Evolutionary conservation across 225 moss, liverwort and hornwort genomes (phyloP).

Genomic region (Ulota crispa): DNA sequence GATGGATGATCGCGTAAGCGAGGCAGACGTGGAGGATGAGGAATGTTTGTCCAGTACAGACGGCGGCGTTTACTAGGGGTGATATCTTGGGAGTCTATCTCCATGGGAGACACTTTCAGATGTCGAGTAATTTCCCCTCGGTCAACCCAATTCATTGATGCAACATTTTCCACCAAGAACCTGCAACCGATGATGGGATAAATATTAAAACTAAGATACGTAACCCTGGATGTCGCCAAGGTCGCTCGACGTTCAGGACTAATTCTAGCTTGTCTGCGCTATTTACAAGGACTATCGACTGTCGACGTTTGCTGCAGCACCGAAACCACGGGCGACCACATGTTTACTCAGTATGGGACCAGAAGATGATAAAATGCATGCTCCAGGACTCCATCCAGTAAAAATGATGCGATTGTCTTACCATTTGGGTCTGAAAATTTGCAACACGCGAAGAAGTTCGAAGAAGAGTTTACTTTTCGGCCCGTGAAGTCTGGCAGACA

Average conservation of each 20-base stretch:
- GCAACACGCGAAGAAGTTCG: constrained; percentile 78
- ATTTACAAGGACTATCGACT: neutral
- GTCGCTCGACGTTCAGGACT: neutral
- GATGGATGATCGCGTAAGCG: constrained; percentile 70
- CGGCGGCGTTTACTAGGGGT: constrained; percentile 83
- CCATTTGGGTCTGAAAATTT: constrained; percentile 85
- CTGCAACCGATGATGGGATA: constrained; percentile 38
- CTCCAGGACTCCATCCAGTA: neutral
- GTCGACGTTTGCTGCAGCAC: neutral
- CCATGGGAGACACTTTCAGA: constrained; percentile 69
- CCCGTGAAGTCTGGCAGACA: constrained; percentile 73
- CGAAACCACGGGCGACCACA: neutral
- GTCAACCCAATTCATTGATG: constrained; percentile 94
- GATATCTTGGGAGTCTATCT: constrained; percentile 92
- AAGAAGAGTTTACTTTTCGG: constrained; percentile 82
- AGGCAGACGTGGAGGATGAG: constrained; percentile 70
- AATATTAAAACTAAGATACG: neutral
- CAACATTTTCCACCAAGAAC: constrained; percentile 97
- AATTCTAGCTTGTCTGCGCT: neutral
- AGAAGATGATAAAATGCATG: constrained; percentile 7
- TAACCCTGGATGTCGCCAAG: neutral
- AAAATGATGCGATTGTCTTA: constrained; percentile 13
- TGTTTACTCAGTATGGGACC: neutral
- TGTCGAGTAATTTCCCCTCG: constrained; percentile 86
- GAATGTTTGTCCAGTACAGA: constrained; percentile 93